A percentile compares a stretch with the other conserved stretches of the same genome.
phyloP scores from a whole-genome alignment of 805 yeast species.

The Wickerhamiella brachini region DNA sequence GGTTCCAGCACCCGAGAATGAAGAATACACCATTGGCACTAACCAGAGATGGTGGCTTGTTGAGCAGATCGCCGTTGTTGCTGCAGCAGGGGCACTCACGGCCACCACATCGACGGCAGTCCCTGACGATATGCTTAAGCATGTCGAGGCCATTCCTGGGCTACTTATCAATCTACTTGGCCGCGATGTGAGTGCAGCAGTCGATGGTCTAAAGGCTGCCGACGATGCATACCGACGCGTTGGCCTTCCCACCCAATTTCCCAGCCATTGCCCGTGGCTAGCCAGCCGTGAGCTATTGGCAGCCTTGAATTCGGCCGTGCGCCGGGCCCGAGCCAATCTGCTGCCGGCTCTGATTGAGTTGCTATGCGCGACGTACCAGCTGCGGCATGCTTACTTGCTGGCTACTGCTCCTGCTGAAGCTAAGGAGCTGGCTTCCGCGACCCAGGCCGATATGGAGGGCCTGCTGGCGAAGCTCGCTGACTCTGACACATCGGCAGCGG shows the following conservation, averaged over 20 bases:
- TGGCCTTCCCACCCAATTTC: not conserved
- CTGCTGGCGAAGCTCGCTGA: not conserved
- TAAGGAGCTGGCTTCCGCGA: not conserved
- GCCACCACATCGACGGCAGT: not conserved
- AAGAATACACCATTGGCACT: not conserved
- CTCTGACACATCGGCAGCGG: not conserved
- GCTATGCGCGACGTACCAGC: not conserved
- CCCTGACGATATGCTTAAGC: not conserved
- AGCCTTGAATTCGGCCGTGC: not conserved
- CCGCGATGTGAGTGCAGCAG: not conserved
- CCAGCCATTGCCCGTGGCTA: slow-evolving; percentile 1
- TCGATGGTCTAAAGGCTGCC: not conserved
- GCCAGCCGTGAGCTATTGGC: not conserved
- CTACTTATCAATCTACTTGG: not conserved
- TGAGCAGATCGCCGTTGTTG: not conserved
- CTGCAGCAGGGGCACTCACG: not conserved
- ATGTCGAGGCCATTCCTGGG: not conserved
- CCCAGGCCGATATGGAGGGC: no score
- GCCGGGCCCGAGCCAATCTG: not conserved
- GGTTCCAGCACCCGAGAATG: not conserved
- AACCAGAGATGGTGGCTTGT: not conserved
- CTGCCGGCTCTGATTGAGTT: not conserved
- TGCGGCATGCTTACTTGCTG: not conserved
- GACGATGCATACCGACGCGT: not conserved
- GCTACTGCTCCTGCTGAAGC: not conserved